These are phyloP conservation scores for Microdochium bolleyi DNA, from an alignment of 2,329 filamentous ascomycete species.

Conservation along the genomic window DNA sequence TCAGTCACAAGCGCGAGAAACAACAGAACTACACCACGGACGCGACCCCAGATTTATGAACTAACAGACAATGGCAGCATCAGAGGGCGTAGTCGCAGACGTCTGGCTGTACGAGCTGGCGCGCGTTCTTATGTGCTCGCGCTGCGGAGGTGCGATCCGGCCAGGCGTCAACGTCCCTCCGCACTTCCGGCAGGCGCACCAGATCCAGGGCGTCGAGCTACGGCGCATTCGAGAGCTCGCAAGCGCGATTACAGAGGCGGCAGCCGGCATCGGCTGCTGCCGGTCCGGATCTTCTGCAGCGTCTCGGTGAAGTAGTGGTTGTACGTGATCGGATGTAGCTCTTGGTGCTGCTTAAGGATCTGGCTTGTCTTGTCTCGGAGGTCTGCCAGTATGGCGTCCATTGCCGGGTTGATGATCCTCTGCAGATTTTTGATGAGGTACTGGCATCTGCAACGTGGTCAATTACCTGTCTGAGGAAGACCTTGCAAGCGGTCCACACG, in stretches of 20 bases:
- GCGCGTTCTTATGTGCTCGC: no score
- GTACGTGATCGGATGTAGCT: neutral
- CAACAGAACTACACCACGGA: neutral
- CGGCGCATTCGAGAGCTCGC: neutral
- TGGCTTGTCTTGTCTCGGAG: neutral
- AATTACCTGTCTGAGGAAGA: neutral
- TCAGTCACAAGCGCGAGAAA: neutral
- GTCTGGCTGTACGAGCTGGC: neutral
- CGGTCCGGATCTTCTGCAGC: neutral
- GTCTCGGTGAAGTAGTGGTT: neutral
- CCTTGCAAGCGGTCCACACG: neutral
- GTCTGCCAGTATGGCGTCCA: neutral
- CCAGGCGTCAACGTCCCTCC: no score
- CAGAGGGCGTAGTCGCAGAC: neutral
- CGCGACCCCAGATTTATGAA: neutral
- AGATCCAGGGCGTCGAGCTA: no score
- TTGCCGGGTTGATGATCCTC: neutral
- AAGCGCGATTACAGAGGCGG: neutral
- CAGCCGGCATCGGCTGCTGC: neutral
- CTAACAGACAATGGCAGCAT: neutral
- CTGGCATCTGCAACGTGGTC: neutral
- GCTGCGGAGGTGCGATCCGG: no score
- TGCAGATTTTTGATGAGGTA: neutral
- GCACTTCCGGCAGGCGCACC: no score
- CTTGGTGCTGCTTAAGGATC: neutral